Evolutionary conservation across 75 land plant genomes (phyloP).

Genomic region (Picea sitchensis): DNA sequence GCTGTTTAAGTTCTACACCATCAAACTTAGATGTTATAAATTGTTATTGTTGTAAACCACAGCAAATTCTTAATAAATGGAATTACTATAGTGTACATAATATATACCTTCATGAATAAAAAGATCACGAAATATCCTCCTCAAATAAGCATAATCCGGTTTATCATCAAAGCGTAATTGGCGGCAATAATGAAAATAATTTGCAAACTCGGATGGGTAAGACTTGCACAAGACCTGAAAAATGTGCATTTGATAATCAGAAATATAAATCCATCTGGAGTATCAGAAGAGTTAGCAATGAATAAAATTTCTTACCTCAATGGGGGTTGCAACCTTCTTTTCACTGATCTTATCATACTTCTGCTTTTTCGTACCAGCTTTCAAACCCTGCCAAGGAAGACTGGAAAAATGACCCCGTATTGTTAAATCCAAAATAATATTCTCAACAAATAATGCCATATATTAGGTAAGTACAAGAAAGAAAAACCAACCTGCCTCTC

Average conservation of each 20-base stretch:
- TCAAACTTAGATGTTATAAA: neutral
- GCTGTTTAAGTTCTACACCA: neutral
- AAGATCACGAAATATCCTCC: slow-evolving; percentile 57
- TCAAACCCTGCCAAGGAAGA: slow-evolving; percentile 73
- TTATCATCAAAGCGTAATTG: slow-evolving; percentile 50
- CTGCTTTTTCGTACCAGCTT: slow-evolving; percentile 73
- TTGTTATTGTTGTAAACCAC: neutral
- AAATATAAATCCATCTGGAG: neutral
- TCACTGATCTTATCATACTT: slow-evolving; percentile 71
- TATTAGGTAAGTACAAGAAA: neutral
- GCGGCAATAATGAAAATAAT: slow-evolving; percentile 57
- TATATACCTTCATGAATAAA: slow-evolving; percentile 56
- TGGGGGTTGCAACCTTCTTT: slow-evolving; percentile 49
- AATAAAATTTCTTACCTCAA: slow-evolving; percentile 31
- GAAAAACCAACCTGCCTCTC: slow-evolving; percentile 41
- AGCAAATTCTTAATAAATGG: neutral
- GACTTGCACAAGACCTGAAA: slow-evolving; percentile 38
- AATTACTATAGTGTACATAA: neutral
- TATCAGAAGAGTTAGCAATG: neutral
- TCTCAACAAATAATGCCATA: neutral
- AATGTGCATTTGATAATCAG: slow-evolving; percentile 2
- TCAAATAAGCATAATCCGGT: slow-evolving; percentile 54
- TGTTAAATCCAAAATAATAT: neutral
- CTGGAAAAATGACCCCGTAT: slow-evolving; percentile 15
- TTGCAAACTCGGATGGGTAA: slow-evolving; percentile 54